These are phyloP conservation scores for Ogataea pilisensis DNA, from an alignment of 805 yeast species.

Conservation along the genomic window DNA sequence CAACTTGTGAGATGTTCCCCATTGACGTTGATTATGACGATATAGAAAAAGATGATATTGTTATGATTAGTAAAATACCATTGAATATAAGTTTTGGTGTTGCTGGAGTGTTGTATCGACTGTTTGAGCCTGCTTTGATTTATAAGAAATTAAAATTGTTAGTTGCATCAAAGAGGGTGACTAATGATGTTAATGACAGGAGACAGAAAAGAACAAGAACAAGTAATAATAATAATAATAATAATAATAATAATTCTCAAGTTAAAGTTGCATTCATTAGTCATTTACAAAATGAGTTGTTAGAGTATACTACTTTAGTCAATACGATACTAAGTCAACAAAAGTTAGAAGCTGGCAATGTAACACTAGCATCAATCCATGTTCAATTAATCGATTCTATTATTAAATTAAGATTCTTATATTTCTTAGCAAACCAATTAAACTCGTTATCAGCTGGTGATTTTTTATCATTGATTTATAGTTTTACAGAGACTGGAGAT, in stretches of 20 bases:
- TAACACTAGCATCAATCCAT: conserved; percentile 32
- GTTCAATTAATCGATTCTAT: conserved; percentile 47
- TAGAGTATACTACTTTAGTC: conserved; percentile 33
- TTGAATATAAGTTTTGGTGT: conserved; percentile 49
- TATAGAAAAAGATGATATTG: background rate
- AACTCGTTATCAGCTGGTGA: conserved; percentile 39
- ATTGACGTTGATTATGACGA: conserved; percentile 32
- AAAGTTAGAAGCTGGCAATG: conserved; percentile 26
- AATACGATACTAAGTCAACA: conserved; percentile 31
- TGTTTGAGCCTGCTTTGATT: conserved; percentile 71
- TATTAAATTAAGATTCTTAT: conserved; percentile 53
- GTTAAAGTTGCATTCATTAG: conserved; percentile 60
- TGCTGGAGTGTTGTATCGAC: conserved; percentile 48
- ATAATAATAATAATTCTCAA: conserved; percentile 35
- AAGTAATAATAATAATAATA: background rate
- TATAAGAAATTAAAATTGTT: conserved; percentile 42
- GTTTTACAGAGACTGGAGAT: conserved; percentile 64
- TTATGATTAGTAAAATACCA: conserved; percentile 41
- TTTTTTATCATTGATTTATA: conserved; percentile 49
- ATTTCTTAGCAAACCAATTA: conserved; percentile 37
- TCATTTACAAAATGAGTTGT: conserved; percentile 36
- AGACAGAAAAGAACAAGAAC: background rate
- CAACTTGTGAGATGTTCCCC: conserved; percentile 54
- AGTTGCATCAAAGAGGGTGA: conserved; percentile 27
- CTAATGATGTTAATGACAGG: background rate